phyloP scores from a whole-genome alignment of 2,329 filamentous ascomycete species.

The Aspergillus pseudonomiae region DNA sequence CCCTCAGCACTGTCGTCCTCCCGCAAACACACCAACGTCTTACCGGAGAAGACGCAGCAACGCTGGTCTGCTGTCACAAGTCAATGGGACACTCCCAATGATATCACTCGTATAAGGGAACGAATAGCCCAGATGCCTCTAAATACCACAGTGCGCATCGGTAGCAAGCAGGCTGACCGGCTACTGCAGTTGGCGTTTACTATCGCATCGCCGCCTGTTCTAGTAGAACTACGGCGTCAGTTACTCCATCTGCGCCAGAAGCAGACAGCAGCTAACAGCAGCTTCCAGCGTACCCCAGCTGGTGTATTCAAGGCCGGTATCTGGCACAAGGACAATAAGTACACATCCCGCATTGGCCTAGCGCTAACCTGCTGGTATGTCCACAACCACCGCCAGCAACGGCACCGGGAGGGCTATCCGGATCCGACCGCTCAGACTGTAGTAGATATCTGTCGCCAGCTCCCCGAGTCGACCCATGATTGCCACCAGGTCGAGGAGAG shows the following conservation, averaged over 20 bases:
- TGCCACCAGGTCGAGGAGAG: not conserved
- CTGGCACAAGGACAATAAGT: conserved; percentile 9
- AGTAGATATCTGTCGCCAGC: not conserved
- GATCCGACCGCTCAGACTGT: conserved; percentile 6
- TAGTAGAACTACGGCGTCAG: conserved; percentile 8
- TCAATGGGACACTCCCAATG: too few relatives aligned
- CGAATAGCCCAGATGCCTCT: not conserved
- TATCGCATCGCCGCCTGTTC: conserved; percentile 10
- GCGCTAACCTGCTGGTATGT: conserved; percentile 10
- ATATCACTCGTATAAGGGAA: too few relatives aligned
- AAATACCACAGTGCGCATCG: conserved; percentile 4
- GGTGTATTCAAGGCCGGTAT: conserved; percentile 11
- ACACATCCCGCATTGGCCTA: conserved; percentile 10
- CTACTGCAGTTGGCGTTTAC: conserved; percentile 12
- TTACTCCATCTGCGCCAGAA: conserved; percentile 7
- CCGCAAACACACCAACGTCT: too few relatives aligned
- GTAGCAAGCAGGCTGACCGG: conserved; percentile 11
- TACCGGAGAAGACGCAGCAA: too few relatives aligned
- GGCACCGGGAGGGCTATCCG: not conserved
- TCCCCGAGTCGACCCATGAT: not conserved
- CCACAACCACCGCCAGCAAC: conserved; percentile 7
- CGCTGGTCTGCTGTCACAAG: too few relatives aligned
- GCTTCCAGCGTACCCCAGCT: not conserved
- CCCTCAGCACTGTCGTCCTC: too few relatives aligned
- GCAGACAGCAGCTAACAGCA: not conserved